Evolutionary conservation across 768 basidiomycete genomes (phyloP).

Genomic region (Pilatotrama ljubarskyi): DNA sequence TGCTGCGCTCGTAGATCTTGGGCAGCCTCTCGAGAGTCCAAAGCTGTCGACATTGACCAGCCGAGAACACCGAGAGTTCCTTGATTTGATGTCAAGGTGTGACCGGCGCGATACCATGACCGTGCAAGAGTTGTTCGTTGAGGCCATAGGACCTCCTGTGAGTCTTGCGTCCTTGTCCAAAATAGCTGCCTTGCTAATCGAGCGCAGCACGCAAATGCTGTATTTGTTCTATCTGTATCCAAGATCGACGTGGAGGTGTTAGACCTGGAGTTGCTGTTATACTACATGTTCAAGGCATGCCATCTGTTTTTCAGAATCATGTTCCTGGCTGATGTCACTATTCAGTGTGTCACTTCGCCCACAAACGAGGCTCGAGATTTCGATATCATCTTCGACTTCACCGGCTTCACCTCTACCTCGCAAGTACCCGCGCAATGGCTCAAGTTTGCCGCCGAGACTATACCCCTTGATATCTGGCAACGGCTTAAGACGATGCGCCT

Average conservation of each 20-base stretch:
- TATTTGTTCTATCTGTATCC: slow-evolving; percentile 66
- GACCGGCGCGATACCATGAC: slow-evolving; percentile 58
- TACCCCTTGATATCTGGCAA: slow-evolving; percentile 66
- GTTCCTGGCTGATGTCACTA: background rate
- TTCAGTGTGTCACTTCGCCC: slow-evolving; percentile 53
- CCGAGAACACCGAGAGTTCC: slow-evolving; percentile 60
- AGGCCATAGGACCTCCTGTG: slow-evolving; percentile 34
- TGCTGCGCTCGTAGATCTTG: slow-evolving; percentile 75
- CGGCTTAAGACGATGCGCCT: slow-evolving; percentile 66
- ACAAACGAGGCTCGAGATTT: slow-evolving; percentile 51
- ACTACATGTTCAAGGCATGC: slow-evolving; percentile 72
- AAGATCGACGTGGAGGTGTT: slow-evolving; percentile 77
- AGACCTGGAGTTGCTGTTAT: slow-evolving; percentile 77
- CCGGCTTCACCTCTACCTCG: slow-evolving; percentile 69
- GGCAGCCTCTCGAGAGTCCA: slow-evolving; percentile 67
- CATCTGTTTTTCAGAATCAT: background rate
- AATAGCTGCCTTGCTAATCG: background rate
- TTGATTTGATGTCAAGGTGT: slow-evolving; percentile 66
- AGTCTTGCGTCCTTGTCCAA: background rate
- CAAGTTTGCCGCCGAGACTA: slow-evolving; percentile 73
- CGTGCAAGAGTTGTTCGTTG: slow-evolving; percentile 67
- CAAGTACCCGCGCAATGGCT: slow-evolving; percentile 83
- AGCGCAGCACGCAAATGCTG: slow-evolving; percentile 41
- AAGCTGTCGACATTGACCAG: slow-evolving; percentile 50
- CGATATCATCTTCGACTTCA: slow-evolving; percentile 82